phyloP scores from a whole-genome alignment of 139 green algal genomes.

The Chlamydomonas incerta region DNA sequence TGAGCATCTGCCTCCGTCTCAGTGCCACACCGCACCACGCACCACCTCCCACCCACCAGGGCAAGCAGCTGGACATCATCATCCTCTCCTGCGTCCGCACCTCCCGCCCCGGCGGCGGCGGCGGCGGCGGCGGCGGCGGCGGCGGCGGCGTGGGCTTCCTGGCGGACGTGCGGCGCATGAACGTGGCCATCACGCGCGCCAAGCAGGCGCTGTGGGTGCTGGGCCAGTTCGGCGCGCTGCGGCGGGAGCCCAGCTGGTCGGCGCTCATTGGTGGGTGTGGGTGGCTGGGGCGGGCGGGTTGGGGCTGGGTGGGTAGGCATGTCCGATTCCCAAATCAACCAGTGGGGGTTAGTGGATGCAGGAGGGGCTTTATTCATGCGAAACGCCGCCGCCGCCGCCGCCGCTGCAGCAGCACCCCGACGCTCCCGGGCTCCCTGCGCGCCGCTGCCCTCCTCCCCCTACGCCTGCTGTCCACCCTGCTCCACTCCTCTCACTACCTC shows the following conservation, averaged over 20 bases:
- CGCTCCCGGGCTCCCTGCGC: too few relatives aligned
- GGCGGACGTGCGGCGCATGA: constrained; percentile 84
- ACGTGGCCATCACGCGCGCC: constrained; percentile 90
- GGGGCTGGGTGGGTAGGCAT: too few relatives aligned
- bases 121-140: background rate
- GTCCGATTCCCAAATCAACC: too few relatives aligned
- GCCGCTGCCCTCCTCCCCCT: background rate
- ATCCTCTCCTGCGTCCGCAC: constrained; percentile 91
- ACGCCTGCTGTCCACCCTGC: background rate
- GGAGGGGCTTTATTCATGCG: too few relatives aligned
- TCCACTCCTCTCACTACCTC: background rate
- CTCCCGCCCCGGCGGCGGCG: background rate
- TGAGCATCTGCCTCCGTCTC: too few relatives aligned
- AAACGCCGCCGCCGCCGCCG: too few relatives aligned
- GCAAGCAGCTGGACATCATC: constrained; percentile 94
- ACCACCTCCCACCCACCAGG: constrained; percentile 63
- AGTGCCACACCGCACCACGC: background rate
- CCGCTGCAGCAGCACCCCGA: background rate
- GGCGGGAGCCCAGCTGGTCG: constrained; percentile 64
- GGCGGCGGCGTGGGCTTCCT: constrained; percentile 78
- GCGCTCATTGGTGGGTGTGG: constrained; percentile 65
- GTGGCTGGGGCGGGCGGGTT: too few relatives aligned
- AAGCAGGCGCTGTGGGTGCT: constrained; percentile 85
- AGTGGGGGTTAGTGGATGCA: too few relatives aligned
- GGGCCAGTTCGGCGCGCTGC: constrained; percentile 71